These are phyloP conservation scores for Ophiosphaerella korrae DNA, from an alignment of 2,329 filamentous ascomycete genomes.

Conservation along the genomic window DNA sequence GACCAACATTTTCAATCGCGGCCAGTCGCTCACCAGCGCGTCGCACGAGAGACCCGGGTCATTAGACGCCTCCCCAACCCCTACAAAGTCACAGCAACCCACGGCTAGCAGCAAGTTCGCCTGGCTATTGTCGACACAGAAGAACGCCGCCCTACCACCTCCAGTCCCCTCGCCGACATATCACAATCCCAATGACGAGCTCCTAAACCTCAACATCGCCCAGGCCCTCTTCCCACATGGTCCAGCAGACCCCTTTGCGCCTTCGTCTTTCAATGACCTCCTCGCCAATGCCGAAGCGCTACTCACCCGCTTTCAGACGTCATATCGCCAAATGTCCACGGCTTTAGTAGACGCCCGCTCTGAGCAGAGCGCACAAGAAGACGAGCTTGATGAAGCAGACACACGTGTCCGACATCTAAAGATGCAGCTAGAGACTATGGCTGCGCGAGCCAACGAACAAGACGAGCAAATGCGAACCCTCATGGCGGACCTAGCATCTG, in stretches of 20 bases:
- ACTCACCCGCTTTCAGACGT: constrained; percentile 60
- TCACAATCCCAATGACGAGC: constrained; percentile 52
- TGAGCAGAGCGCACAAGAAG: constrained; percentile 62
- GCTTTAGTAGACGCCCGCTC: constrained; percentile 56
- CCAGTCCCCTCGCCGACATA: constrained; percentile 35
- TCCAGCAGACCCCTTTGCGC: constrained; percentile 54
- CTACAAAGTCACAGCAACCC: constrained; percentile 28
- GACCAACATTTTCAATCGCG: constrained; percentile 40
- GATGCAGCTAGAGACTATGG: constrained; percentile 65
- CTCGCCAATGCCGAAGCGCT: constrained; percentile 62
- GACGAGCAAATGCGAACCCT: constrained; percentile 57
- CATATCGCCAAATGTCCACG: constrained; percentile 55
- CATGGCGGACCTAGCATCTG: constrained; percentile 42
- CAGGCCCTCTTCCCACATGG: constrained; percentile 60
- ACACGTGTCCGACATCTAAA: constrained; percentile 63
- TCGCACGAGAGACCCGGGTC: constrained; percentile 27
- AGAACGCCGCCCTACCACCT: constrained; percentile 36
- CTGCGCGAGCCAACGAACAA: constrained; percentile 60
- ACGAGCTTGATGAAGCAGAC: constrained; percentile 65
- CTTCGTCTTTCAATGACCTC: constrained; percentile 62
- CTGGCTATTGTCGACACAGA: constrained; percentile 45
- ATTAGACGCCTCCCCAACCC: constrained; percentile 18
- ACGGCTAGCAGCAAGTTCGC: constrained; percentile 41
- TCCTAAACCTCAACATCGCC: constrained; percentile 61
- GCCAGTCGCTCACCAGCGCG: constrained; percentile 30